Base-by-base conservation (phyloP, 2,329 filamentous ascomycete genomes). In the Chrysoporthe austroafricana region DNA sequence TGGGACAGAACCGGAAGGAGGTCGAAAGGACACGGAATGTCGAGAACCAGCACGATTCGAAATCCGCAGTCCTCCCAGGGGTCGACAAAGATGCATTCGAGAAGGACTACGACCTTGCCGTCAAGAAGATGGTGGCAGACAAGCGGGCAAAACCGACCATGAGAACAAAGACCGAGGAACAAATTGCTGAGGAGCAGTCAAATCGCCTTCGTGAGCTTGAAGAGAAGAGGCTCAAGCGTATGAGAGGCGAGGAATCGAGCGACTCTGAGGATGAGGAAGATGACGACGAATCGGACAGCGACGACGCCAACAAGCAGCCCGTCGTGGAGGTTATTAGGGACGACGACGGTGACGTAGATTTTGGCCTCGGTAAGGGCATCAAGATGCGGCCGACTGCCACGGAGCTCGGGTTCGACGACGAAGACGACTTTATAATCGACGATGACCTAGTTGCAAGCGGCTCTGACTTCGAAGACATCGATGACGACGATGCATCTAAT, bases 361-460 rank as follows among this genome's bases (percentile, higher is more conserved):
- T 87, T 75, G 86, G 86, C 2, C 80, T 91, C 18, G 88, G 88
- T 44, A 76, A 78, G 61, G 88, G 88, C 56, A 87, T 90, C 71
- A 86, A 82, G 73, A 80, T 82, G 64, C 82, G 84, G 34, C 84
- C 83, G 43, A 88, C 87, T 8, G 85, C 85, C 3, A 83, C 85
- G 13, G 85, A 90, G 67, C 78, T 94, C 21, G 92, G 89, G 6
- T 90, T 97, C 44, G 94, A 97, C 71, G 95, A 97, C 73, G 95
- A 98, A 76, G 95, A 98, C 73, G 93, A 97, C 73, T 98, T 98
- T 74, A 77, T 95, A 36, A 89, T 97, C 70, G 95, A 98, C 68
- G 92, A 96, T 70, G 91, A 97, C 74, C 84, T 98, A 18, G 86
- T 97, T 44, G 94, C 94, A 14, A 94, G 90, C 72, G 92, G 89